Conservation (phyloP, 2,329 filamentous ascomycete species). For the Calonectria leucothoes region DNA sequence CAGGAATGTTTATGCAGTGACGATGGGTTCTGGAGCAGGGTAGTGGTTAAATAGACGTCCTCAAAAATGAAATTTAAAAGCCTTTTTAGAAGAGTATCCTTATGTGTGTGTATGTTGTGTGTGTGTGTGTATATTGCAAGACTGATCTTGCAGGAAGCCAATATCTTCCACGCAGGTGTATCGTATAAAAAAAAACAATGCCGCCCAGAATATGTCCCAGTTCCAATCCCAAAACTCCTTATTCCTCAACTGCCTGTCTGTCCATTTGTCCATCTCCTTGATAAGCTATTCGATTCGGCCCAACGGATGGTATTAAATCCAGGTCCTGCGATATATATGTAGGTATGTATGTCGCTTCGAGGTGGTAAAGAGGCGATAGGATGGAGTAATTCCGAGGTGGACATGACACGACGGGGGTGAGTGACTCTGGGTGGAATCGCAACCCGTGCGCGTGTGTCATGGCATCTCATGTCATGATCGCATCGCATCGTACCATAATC, state of each 20-base stretch:
- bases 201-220: constrained; percentile 2
- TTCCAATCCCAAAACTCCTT: constrained; percentile 22
- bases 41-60: constrained; percentile 41
- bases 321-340: background rate
- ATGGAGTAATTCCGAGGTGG: background rate
- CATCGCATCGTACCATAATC: constrained; percentile 37
- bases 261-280: background rate
- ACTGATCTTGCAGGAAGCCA: constrained; percentile 1
- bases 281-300: background rate
- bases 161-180: background rate
- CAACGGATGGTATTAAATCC: constrained; percentile 1
- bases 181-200: constrained; percentile 5
- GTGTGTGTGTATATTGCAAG: no score
- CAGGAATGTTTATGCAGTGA: constrained; percentile 40
- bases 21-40: constrained; percentile 41
- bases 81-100: constrained; percentile 35
- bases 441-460: constrained; percentile 29
- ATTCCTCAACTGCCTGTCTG: constrained; percentile 1
- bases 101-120: background rate
- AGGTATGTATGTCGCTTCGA: background rate
- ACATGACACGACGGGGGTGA: background rate
- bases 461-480: constrained; percentile 28
- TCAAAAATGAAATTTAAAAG: constrained; percentile 40
- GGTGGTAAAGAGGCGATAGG: background rate
- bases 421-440: background rate